Conservation (phyloP, 139 green algal species). For the Zygnema cylindricum region DNA sequence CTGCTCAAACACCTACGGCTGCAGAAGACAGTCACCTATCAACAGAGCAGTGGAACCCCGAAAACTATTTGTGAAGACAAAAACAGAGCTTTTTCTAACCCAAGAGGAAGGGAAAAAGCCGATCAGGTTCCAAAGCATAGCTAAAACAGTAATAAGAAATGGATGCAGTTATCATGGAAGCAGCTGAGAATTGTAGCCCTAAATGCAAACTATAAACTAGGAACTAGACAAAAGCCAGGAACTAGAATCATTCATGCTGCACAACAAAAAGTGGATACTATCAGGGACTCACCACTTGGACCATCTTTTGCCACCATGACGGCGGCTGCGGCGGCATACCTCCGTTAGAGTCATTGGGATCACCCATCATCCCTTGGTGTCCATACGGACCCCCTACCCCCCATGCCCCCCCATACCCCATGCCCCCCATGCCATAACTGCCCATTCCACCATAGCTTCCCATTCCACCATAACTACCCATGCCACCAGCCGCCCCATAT, state of each 20-base stretch:
- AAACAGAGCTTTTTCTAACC: too few species aligned
- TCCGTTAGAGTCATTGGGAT: constrained; percentile 66
- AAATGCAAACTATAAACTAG: too few species aligned
- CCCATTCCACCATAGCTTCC: constrained; percentile 20
- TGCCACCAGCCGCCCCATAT: constrained; percentile 49
- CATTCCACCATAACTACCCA: neutral
- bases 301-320: constrained; percentile 76
- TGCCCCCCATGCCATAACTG: constrained; percentile 52
- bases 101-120: too few species aligned
- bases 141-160: too few species aligned
- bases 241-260: neutral
- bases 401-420: constrained; percentile 24
- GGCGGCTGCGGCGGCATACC: constrained; percentile 62
- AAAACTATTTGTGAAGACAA: too few species aligned
- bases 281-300: constrained; percentile 51
- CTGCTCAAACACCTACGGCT: too few species aligned
- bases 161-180: too few species aligned
- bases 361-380: constrained; percentile 16
- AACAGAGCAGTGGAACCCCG: too few species aligned
- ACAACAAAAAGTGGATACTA: neutral
- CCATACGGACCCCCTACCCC: constrained; percentile 58
- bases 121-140: too few species aligned
- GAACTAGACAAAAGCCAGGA: neutral
- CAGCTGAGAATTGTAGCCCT: too few species aligned
- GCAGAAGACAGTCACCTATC: too few species aligned